Conservation (phyloP, 768 basidiomycete species). For the Pleurotus salmoneostramineus region DNA sequence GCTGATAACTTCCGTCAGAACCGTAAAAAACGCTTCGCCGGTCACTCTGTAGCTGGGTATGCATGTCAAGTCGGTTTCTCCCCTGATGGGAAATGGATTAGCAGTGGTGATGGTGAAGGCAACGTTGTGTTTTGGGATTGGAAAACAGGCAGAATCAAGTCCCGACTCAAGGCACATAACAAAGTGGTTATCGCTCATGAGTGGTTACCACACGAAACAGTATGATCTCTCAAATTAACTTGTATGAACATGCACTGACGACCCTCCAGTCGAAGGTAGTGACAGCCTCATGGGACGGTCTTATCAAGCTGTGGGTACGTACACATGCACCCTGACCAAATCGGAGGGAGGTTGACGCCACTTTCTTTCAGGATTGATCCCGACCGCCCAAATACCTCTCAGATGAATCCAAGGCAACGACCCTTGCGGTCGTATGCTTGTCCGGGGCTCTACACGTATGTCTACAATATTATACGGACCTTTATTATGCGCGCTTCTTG, state of each 20-base stretch:
- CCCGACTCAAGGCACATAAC: conserved; percentile 80
- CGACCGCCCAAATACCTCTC: background rate
- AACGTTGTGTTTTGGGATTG: conserved; percentile 99
- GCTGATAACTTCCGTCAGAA: conserved; percentile 99
- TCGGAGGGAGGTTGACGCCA: conserved; percentile 7
- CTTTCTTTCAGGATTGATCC: conserved; percentile 33
- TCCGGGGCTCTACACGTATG: background rate
- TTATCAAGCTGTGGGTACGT: conserved; percentile 96
- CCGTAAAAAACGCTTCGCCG: conserved; percentile 97
- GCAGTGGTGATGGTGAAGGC: conserved; percentile 92
- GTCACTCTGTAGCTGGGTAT: conserved; percentile 95
- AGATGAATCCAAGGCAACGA: background rate
- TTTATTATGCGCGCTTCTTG: conserved; percentile 10
- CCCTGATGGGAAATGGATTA: conserved; percentile 97
- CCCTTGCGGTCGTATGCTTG: too few relatives aligned
- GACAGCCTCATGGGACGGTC: conserved; percentile 96
- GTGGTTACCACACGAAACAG: conserved; percentile 97
- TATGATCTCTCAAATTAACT: conserved; percentile 58
- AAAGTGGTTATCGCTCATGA: conserved; percentile 98
- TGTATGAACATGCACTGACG: conserved; percentile 22
- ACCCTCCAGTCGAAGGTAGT: conserved; percentile 84
- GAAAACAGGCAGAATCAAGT: conserved; percentile 97
- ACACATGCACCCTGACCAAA: background rate
- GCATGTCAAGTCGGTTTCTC: conserved; percentile 97
- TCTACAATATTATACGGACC: background rate